Conservation (phyloP, 1,284 basidiomycete genomes). For the Fistulinella cinereoalba region DNA sequence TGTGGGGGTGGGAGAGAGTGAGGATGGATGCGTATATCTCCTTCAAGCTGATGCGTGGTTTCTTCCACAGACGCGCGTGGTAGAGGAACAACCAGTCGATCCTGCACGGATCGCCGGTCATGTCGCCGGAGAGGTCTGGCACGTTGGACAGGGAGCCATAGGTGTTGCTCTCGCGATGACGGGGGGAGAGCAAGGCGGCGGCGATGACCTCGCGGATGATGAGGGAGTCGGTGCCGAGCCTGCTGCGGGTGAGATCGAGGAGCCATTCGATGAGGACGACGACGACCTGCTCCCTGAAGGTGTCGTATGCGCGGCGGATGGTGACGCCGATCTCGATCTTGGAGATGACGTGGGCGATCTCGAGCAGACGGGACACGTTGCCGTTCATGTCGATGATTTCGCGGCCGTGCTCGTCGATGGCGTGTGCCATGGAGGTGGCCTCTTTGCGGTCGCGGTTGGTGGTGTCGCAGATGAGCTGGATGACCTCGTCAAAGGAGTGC, state of each 20-base stretch:
- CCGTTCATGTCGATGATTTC: slow-evolving; percentile 81
- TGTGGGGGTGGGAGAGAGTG: slow-evolving; percentile 71
- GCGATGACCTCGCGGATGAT: slow-evolving; percentile 73
- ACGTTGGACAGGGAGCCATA: slow-evolving; percentile 33
- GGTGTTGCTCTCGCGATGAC: slow-evolving; percentile 47
- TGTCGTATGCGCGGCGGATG: slow-evolving; percentile 84
- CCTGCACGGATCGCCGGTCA: slow-evolving; percentile 52
- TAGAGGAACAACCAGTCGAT: slow-evolving; percentile 76
- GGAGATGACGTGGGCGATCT: slow-evolving; percentile 77
- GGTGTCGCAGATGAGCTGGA: slow-evolving; percentile 73
- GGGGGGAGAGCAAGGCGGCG: slow-evolving; percentile 63
- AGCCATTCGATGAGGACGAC: slow-evolving; percentile 86
- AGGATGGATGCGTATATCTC: slow-evolving; percentile 81
- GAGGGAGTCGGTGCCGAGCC: slow-evolving; percentile 63
- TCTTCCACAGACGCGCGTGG: slow-evolving; percentile 83
- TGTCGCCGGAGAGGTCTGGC: slow-evolving; percentile 46
- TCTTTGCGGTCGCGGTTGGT: slow-evolving; percentile 60
- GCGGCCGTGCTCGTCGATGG: slow-evolving; percentile 82
- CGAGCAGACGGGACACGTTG: slow-evolving; percentile 68
- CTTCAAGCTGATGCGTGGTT: slow-evolving; percentile 74
- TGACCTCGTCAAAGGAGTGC: slow-evolving; percentile 90
- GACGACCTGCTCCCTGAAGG: slow-evolving; percentile 86
- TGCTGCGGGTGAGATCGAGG: slow-evolving; percentile 73
- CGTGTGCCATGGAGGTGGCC: slow-evolving; percentile 61
- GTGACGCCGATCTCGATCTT: slow-evolving; percentile 93